phyloP scores from a whole-genome alignment of 2,329 filamentous ascomycete genomes.

The Elsinoe necatrix region DNA sequence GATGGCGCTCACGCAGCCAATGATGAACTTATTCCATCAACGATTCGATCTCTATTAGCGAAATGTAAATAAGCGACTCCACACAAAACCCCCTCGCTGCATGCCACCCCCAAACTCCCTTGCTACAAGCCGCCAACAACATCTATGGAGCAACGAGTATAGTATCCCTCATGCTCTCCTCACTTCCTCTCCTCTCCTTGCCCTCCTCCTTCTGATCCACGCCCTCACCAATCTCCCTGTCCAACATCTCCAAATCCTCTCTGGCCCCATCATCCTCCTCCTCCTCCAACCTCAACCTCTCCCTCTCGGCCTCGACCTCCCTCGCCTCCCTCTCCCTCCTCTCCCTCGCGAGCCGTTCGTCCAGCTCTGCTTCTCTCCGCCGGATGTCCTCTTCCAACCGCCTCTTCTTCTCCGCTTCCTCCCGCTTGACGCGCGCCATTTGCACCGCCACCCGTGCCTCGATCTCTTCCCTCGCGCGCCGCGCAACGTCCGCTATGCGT shows the following conservation, averaged over 20 bases:
- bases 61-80: neutral
- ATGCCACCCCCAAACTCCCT: neutral
- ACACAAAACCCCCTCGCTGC: neutral
- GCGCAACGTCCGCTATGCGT: neutral
- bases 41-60: neutral
- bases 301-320: neutral
- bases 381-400: neutral
- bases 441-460: neutral
- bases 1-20: neutral
- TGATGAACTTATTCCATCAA: neutral
- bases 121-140: neutral
- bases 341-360: neutral
- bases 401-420: conserved; percentile 3
- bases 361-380: neutral
- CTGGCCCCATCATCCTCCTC: neutral
- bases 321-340: neutral
- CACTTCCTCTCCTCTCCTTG: neutral
- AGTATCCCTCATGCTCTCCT: neutral
- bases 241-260: conserved; percentile 13
- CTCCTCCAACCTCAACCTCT: conserved; percentile 3
- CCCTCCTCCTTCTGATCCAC: neutral
- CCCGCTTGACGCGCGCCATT: neutral
- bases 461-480: neutral
- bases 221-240: conserved; percentile 5
- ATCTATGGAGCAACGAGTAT: neutral